A percentile compares a stretch with the other conserved stretches of the same genome.
phyloP scores from a whole-genome alignment of 2,329 filamentous ascomycete species.

The Xylariales sp. region DNA sequence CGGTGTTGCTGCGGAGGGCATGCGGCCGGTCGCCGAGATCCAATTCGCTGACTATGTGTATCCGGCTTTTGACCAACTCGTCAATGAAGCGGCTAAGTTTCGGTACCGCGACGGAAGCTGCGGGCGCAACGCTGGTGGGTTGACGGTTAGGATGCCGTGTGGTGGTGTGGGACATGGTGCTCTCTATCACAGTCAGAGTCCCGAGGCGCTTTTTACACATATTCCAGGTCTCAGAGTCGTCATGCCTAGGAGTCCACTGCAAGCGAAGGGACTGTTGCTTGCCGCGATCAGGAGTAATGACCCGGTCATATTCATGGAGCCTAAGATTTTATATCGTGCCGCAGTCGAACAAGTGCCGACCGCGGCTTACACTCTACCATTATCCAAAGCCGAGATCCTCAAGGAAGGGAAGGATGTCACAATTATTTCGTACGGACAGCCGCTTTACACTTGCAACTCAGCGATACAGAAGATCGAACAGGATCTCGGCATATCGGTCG shows the following conservation, averaged over 20 bases:
- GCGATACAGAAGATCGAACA: conserved; percentile 72
- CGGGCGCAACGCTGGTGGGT: conserved; percentile 62
- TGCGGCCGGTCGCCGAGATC: conserved; percentile 90
- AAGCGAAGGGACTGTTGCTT: conserved; percentile 83
- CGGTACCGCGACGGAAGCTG: conserved; percentile 66
- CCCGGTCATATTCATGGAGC: conserved; percentile 89
- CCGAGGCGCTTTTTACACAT: conserved; percentile 83
- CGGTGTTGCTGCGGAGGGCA: conserved; percentile 82
- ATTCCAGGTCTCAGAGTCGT: conserved; percentile 81
- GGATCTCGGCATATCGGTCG: conserved; percentile 71
- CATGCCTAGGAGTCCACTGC: conserved; percentile 77
- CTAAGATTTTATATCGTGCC: conserved; percentile 87
- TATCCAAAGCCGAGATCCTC: conserved; percentile 80
- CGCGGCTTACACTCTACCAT: conserved; percentile 73
- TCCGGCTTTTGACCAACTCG: conserved; percentile 88
- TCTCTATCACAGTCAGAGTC: conserved; percentile 83
- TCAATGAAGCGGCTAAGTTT: conserved; percentile 89
- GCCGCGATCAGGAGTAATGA: conserved; percentile 75
- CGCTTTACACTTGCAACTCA: conserved; percentile 75
- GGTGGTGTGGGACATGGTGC: conserved; percentile 87
- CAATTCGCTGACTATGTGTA: conserved; percentile 95
- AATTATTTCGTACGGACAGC: conserved; percentile 83
- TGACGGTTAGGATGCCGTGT: conserved; percentile 87
- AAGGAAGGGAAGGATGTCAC: conserved; percentile 78
- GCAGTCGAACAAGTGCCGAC: conserved; percentile 87